A percentile compares a stretch with the other conserved stretches of the same genome.
Conservation (phyloP, 2,329 filamentous ascomycete genomes). For the Epicoccum nigrum region DNA sequence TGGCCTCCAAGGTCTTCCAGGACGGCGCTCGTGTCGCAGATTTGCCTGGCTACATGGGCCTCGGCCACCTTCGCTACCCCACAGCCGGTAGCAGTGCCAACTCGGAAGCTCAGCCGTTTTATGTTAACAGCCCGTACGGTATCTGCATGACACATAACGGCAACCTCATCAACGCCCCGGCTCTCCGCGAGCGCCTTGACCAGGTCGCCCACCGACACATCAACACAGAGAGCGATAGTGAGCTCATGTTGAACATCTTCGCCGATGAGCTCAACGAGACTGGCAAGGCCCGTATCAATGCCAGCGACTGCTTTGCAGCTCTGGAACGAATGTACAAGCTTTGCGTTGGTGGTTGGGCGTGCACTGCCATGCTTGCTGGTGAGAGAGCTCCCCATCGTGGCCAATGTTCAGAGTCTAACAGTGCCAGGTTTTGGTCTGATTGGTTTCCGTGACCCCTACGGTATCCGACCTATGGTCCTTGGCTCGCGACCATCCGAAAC, state of each 20-base stretch:
- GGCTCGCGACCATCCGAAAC: conserved; percentile 74
- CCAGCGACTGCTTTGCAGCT: conserved; percentile 76
- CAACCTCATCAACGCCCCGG: conserved; percentile 80
- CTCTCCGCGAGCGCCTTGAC: conserved; percentile 74
- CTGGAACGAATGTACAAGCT: conserved; percentile 73
- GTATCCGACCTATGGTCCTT: conserved; percentile 81
- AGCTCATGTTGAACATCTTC: conserved; percentile 87
- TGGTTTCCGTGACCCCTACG: conserved; percentile 78
- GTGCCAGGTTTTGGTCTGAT: conserved; percentile 73
- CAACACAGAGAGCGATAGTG: conserved; percentile 88
- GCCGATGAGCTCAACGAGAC: conserved; percentile 81
- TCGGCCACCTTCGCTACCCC: conserved; percentile 86
- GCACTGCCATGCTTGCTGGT: conserved; percentile 80
- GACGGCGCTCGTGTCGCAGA: conserved; percentile 76
- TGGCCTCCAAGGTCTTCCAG: conserved; percentile 83
- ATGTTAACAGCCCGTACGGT: conserved; percentile 84
- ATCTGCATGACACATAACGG: conserved; percentile 85
- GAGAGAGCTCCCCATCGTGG: conserved; percentile 18
- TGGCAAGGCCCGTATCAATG: conserved; percentile 79
- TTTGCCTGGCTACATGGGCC: conserved; percentile 83
- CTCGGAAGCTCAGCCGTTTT: conserved; percentile 90
- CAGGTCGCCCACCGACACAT: conserved; percentile 81
- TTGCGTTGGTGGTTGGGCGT: conserved; percentile 78
- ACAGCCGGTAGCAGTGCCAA: conserved; percentile 85
- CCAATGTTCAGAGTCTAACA: conserved; percentile 19